Percentiles rank a stretch among this genome's conserved stretches.
Evolutionary conservation across 1,284 basidiomycete genomes (phyloP).

Genomic region (Ceratobasidium theobromae): DNA sequence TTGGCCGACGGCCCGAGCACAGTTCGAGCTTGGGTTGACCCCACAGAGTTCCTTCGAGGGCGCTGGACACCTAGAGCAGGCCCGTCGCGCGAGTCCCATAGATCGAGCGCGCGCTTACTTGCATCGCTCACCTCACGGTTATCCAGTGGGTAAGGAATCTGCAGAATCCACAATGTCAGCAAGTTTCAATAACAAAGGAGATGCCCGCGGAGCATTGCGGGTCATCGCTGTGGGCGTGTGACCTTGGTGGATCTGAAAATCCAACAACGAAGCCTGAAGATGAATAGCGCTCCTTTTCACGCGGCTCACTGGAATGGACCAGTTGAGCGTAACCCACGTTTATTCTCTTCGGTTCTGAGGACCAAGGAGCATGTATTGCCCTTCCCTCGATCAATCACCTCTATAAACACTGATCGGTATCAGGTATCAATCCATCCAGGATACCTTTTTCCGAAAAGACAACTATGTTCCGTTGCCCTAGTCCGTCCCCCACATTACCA

Average conservation of each 20-base stretch:
- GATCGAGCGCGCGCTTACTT: slow-evolving; percentile 67
- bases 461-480: neutral
- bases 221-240: neutral
- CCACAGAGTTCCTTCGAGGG: slow-evolving; percentile 53
- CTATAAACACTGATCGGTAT: neutral
- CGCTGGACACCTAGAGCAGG: slow-evolving; percentile 45
- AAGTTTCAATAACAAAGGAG: neutral
- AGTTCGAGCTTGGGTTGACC: slow-evolving; percentile 63
- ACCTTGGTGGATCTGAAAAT: too few species aligned
- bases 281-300: too few species aligned
- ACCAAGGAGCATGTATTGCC: neutral
- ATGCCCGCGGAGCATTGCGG: neutral
- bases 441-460: neutral
- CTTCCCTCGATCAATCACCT: neutral
- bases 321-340: neutral
- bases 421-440: neutral
- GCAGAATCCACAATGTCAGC: slow-evolving; percentile 5
- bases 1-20: slow-evolving; percentile 53
- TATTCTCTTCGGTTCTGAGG: neutral
- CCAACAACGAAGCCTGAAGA: neutral
- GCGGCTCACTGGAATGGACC: too few species aligned
- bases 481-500: neutral
- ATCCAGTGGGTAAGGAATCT: slow-evolving; percentile 84
- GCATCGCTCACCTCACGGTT: slow-evolving; percentile 71
- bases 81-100: slow-evolving; percentile 77